Evolutionary conservation across 345 rosid genomes (phyloP), one percentile per base, ranked within the genome.

Genomic region (Cochlearia excelsa): DNA sequence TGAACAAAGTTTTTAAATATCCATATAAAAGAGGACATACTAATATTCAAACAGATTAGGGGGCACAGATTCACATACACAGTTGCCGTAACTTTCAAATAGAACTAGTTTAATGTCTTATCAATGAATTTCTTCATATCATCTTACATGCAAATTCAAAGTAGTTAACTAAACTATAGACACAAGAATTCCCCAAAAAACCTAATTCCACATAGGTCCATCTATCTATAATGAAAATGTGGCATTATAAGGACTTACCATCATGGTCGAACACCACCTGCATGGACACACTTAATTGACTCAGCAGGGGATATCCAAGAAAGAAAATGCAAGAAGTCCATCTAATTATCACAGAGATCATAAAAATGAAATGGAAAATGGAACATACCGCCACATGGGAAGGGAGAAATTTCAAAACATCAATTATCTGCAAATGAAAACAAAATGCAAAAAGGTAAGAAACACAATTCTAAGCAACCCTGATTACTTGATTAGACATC

Each of bases 241-340:
- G 49, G 68, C 58, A 54, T 48, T 1, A 49, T 16, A 6, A 58
- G 40, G 37, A 56, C 94, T 80, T 74, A 93, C 99, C 99, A 82
- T 93, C 97, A 80, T 93, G 90, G 84, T 89, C 97, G 65, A 93
- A 93, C 71, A 83, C 97, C 67, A 93, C 99, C 97, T 93, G 94
- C 86, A 75, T 46, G 45, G 38, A 48, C 71, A 70, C 58, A 59
- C 1, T 7, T 38, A 40, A 28, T 5, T 33, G 43, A 54, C 50
- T 64, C 39, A 70, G 50, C 10, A 51, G 11, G 59, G 29, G 10
- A 1, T 37, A 73, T 26, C 28, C 11, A 47, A 23, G 28, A 47
- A 7, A 9, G 7, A 59, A 30, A 60, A 43, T 59, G 30, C 7
- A 54, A 30, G 26, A 60, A 41, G 38, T 54, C 61, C 39, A 61